These are phyloP conservation scores for Backusella liffmaniae DNA, from an alignment of 192 early-diverging fungal species.

Conservation along the genomic window DNA sequence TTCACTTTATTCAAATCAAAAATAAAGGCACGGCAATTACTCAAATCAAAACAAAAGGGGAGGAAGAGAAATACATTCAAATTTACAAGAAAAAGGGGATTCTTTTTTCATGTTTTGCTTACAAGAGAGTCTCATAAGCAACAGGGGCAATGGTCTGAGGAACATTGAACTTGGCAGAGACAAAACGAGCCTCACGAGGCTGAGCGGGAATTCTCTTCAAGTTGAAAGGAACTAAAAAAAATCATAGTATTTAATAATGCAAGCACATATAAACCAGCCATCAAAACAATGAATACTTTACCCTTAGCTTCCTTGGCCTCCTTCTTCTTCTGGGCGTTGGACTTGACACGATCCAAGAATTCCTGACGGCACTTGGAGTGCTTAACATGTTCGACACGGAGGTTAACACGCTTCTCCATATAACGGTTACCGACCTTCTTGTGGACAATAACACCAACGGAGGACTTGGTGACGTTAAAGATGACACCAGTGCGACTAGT, in stretches of 20 bases:
- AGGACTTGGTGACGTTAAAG: conserved; percentile 99
- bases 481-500: conserved; percentile 89
- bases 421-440: conserved; percentile 98
- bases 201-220: conserved; percentile 89
- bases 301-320: conserved; percentile 61
- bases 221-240: conserved; percentile 48
- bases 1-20: neutral
- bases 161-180: conserved; percentile 84
- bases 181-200: conserved; percentile 86
- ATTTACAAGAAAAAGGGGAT: too few species aligned
- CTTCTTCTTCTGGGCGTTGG: conserved; percentile 82
- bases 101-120: conserved; percentile 32
- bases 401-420: conserved; percentile 97
- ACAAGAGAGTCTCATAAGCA: conserved; percentile 87
- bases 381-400: conserved; percentile 98
- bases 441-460: conserved; percentile 98
- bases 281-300: neutral
- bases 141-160: conserved; percentile 94
- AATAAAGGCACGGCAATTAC: conserved; percentile 6
- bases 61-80: neutral
- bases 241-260: neutral
- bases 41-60: conserved; percentile 1
- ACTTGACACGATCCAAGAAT: conserved; percentile 96
- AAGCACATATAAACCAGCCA: neutral
- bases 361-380: conserved; percentile 99